A percentile compares a stretch with the other conserved stretches of the same genome.
Conservation (phyloP, 1,284 basidiomycete species). For the Pulveroboletus sp. region DNA sequence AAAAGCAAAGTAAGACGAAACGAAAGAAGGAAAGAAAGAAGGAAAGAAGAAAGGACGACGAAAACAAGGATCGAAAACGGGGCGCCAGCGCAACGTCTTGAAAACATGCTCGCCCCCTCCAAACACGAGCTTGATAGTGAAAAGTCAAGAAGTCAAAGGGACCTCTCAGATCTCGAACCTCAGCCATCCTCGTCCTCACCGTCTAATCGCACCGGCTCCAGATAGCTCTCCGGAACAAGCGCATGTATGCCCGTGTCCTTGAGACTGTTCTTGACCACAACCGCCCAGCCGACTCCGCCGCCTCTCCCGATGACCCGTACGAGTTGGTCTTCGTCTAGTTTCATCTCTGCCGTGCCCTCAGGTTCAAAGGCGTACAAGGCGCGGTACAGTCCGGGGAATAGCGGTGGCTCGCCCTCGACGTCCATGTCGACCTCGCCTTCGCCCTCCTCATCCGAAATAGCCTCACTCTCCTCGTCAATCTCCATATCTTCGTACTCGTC, state of each 20-base stretch:
- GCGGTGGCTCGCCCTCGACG: constrained; percentile 42
- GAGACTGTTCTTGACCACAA: constrained; percentile 49
- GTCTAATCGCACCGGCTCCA: constrained; percentile 51
- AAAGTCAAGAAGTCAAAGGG: background rate
- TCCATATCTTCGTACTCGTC: constrained; percentile 34
- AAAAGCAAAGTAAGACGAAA: background rate
- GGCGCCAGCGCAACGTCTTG: constrained; percentile 18
- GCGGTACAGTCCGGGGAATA: constrained; percentile 67
- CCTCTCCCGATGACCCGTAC: constrained; percentile 68
- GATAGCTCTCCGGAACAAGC: constrained; percentile 68
- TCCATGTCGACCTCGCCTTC: constrained; percentile 22
- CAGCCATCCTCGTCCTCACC: constrained; percentile 29
- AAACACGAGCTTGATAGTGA: background rate
- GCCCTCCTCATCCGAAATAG: constrained; percentile 30
- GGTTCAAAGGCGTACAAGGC: constrained; percentile 72
- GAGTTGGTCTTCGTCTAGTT: constrained; percentile 67
- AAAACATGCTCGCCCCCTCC: background rate
- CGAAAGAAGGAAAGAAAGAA: no score
- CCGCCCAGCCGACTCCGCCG: constrained; percentile 75
- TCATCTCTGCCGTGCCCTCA: constrained; percentile 77
- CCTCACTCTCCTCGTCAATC: constrained; percentile 20
- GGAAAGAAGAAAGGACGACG: background rate
- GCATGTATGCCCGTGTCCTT: constrained; percentile 50
- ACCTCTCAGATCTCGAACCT: background rate
- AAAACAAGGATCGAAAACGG: background rate